phyloP scores from a whole-genome alignment of 257 asterid genomes.

The Capsicum baccatum region DNA sequence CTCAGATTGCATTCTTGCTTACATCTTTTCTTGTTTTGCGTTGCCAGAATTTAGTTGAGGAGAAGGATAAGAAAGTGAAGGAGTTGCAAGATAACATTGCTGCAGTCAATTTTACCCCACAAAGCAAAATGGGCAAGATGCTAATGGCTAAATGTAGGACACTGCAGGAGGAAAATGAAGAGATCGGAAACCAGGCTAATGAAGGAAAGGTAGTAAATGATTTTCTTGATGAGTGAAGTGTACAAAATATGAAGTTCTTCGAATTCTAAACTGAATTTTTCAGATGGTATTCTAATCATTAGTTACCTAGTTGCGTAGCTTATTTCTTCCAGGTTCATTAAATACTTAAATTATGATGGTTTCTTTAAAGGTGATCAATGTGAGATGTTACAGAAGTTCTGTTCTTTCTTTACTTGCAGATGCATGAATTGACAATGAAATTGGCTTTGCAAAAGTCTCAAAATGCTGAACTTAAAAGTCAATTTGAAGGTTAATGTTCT shows the following conservation, averaged over 20 bases:
- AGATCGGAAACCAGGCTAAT: slow-evolving; percentile 95
- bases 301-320: not conserved
- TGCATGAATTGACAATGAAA: slow-evolving; percentile 85
- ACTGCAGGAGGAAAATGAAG: slow-evolving; percentile 94
- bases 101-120: slow-evolving; percentile 93
- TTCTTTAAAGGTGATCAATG: slow-evolving; percentile 6
- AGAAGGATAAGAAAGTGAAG: slow-evolving; percentile 91
- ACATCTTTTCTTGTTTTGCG: slow-evolving; percentile 29
- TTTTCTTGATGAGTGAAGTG: slow-evolving; percentile 19
- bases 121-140: slow-evolving; percentile 98
- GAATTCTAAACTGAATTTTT: not conserved
- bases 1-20: slow-evolving; percentile 23
- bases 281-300: slow-evolving; percentile 7
- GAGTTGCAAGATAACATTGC: slow-evolving; percentile 91
- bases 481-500: slow-evolving; percentile 70
- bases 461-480: slow-evolving; percentile 74
- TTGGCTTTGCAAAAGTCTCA: slow-evolving; percentile 85
- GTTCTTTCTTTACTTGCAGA: slow-evolving; percentile 46
- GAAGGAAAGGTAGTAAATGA: slow-evolving; percentile 87
- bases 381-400: slow-evolving; percentile 11
- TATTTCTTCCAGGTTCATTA: not conserved
- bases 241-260: not conserved
- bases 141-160: slow-evolving; percentile 96
- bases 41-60: slow-evolving; percentile 90
- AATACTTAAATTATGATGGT: not conserved